These are phyloP conservation scores for Podila verticillata DNA, from an alignment of 192 early-diverging fungal genomes.

Conservation along the genomic window DNA sequence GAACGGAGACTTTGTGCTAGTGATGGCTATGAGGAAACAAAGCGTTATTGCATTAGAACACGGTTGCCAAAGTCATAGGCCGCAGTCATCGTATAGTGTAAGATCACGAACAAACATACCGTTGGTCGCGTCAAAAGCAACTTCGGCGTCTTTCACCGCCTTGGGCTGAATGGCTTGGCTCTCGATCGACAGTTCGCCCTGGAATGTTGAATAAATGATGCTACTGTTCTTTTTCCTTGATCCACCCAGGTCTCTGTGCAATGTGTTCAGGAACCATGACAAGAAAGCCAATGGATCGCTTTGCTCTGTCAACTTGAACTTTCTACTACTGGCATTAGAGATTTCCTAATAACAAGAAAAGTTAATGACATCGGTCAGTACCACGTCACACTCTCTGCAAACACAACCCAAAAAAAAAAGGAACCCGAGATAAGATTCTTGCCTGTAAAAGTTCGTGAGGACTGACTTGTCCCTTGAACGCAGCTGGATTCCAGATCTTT, in stretches of 20 bases:
- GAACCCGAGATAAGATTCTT: neutral
- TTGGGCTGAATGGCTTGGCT: constrained; percentile 67
- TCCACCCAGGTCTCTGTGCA: constrained; percentile 89
- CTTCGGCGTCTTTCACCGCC: constrained; percentile 48
- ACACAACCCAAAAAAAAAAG: no score
- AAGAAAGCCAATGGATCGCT: constrained; percentile 89
- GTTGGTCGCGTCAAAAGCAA: constrained; percentile 52
- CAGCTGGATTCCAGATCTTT: constrained; percentile 92
- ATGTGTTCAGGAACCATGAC: constrained; percentile 90
- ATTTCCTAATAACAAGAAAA: constrained; percentile 67
- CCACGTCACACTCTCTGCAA: neutral
- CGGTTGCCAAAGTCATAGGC: neutral
- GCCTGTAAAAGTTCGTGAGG: constrained; percentile 95
- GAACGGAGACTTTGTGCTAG: constrained; percentile 73
- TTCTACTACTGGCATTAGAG: constrained; percentile 78
- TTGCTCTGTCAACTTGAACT: constrained; percentile 82
- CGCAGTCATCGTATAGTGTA: neutral
- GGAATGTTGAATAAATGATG: constrained; percentile 85
- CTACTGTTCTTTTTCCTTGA: constrained; percentile 77
- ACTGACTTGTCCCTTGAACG: constrained; percentile 94
- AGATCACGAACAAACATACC: constrained; percentile 15
- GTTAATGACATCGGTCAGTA: neutral
- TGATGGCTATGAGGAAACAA: constrained; percentile 56
- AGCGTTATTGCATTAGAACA: constrained; percentile 32
- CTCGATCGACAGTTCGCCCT: constrained; percentile 84